Evolutionary conservation across 1,284 basidiomycete genomes (phyloP).

Genomic region (Leccinum cinnamomeum): DNA sequence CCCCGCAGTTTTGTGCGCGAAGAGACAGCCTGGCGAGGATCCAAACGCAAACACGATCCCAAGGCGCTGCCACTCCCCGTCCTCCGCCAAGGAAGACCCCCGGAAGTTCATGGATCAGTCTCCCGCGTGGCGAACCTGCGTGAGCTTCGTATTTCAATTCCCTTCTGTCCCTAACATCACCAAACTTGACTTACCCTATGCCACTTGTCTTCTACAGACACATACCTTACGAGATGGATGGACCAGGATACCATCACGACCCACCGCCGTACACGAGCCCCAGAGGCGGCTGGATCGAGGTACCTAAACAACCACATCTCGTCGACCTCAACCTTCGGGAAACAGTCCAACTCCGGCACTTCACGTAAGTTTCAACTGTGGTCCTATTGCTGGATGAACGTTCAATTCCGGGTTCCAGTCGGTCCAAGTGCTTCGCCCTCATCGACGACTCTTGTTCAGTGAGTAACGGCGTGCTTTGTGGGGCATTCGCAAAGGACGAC

Average conservation of each 20-base stretch:
- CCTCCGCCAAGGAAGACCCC: neutral
- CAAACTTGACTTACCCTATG: neutral
- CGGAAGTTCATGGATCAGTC: neutral
- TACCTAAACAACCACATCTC: slow-evolving; percentile 14
- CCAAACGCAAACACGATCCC: neutral
- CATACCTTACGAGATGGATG: neutral
- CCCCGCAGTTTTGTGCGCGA: neutral
- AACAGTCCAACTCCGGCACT: slow-evolving; percentile 18
- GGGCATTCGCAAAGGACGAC: neutral
- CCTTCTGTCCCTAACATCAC: neutral
- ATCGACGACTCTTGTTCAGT: slow-evolving; percentile 29
- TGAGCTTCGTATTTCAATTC: slow-evolving; percentile 8
- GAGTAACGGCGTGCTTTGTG: neutral
- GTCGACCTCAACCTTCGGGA: slow-evolving; percentile 15
- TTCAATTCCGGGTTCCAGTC: slow-evolving; percentile 18
- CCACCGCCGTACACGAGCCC: slow-evolving; percentile 24
- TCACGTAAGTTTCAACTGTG: slow-evolving; percentile 14
- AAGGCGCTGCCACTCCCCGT: neutral
- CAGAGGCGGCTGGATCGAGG: slow-evolving; percentile 15
- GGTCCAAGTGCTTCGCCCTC: slow-evolving; percentile 26
- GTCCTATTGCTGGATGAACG: neutral
- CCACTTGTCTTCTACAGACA: slow-evolving; percentile 10
- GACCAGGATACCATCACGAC: neutral
- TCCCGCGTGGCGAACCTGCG: slow-evolving; percentile 5
- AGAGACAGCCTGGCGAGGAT: neutral